A percentile compares a stretch with the other conserved stretches of the same genome.
Conservation (phyloP, 129 eudicot species). For the Flaveria bidentis region DNA sequence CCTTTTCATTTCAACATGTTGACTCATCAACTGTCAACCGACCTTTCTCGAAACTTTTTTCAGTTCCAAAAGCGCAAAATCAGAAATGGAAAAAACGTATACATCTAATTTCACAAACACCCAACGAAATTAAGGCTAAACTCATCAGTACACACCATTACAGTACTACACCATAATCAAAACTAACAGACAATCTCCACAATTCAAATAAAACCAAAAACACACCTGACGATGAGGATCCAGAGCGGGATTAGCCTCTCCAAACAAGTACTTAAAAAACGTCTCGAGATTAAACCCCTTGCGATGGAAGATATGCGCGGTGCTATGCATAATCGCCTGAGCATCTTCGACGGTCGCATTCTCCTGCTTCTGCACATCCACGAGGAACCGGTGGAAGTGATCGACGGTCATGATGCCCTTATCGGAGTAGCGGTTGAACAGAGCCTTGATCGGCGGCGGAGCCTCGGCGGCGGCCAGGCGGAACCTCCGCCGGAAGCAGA, state of each 20-base stretch:
- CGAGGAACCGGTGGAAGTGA: constrained; percentile 57
- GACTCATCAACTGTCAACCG: no score
- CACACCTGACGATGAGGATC: constrained; percentile 55
- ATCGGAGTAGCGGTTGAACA: constrained; percentile 59
- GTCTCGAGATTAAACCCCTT: constrained; percentile 67
- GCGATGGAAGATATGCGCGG: constrained; percentile 51
- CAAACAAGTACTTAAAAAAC: constrained; percentile 70
- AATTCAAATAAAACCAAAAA: neutral
- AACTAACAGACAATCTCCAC: no score
- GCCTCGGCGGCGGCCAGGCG: constrained; percentile 68
- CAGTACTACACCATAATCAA: no score
- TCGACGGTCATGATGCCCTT: constrained; percentile 63
- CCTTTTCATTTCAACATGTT: no score
- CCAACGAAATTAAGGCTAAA: neutral
- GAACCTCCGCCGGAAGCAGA: constrained; percentile 82
- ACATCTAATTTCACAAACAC: no score
- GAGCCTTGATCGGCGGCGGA: constrained; percentile 54
- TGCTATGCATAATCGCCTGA: constrained; percentile 55
- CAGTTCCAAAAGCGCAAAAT: neutral
- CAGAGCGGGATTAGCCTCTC: constrained; percentile 67
- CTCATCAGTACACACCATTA: no score
- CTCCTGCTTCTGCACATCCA: constrained; percentile 60
- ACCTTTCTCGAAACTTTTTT: neutral
- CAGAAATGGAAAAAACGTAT: neutral
- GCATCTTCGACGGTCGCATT: constrained; percentile 66